Percentiles rank a stretch among this genome's conserved stretches.
phyloP scores from a whole-genome alignment of 139 green algal genomes.

The Gonium pectorale region DNA sequence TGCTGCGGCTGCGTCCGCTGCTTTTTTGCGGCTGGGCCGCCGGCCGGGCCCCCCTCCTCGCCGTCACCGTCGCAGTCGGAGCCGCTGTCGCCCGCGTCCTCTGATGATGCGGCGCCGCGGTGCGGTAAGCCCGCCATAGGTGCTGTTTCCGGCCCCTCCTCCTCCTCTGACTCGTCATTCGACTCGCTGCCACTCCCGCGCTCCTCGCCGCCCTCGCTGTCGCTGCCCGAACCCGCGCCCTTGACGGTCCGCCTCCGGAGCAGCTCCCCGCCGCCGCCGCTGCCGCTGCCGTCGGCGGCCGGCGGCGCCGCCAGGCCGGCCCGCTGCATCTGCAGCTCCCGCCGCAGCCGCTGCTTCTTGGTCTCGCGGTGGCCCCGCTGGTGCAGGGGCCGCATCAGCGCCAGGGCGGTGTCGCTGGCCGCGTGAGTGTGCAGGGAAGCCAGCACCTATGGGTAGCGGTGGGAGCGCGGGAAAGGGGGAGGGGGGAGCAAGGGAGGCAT shows the following conservation, averaged over 20 bases:
- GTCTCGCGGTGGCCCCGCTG: constrained; percentile 75
- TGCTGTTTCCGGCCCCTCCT: not conserved
- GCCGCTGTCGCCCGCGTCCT: not conserved
- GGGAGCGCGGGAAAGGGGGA: not conserved
- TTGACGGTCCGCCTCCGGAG: not conserved
- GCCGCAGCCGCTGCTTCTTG: constrained; percentile 77
- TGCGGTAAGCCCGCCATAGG: not conserved
- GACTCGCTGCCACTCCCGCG: not conserved
- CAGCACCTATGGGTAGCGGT: constrained; percentile 35
- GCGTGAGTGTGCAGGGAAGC: constrained; percentile 31
- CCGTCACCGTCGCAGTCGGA: not conserved
- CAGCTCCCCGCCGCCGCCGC: constrained; percentile 1
- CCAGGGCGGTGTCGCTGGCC: constrained; percentile 47
- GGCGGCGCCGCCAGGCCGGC: constrained; percentile 52
- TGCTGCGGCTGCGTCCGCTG: not conserved
- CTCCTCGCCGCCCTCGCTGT: not conserved
- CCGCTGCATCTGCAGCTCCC: constrained; percentile 71
- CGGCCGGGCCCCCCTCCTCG: not conserved
- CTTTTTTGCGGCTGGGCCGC: not conserved
- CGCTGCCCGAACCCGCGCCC: not conserved
- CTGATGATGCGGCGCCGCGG: not conserved
- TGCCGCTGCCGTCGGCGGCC: not conserved
- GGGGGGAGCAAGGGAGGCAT: not conserved
- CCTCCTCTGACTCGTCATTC: not conserved
- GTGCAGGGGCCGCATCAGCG: constrained; percentile 69